Evolutionary conservation across 106 monocot genomes (phyloP).

Genomic region (Alisma plantagoaquatica): DNA sequence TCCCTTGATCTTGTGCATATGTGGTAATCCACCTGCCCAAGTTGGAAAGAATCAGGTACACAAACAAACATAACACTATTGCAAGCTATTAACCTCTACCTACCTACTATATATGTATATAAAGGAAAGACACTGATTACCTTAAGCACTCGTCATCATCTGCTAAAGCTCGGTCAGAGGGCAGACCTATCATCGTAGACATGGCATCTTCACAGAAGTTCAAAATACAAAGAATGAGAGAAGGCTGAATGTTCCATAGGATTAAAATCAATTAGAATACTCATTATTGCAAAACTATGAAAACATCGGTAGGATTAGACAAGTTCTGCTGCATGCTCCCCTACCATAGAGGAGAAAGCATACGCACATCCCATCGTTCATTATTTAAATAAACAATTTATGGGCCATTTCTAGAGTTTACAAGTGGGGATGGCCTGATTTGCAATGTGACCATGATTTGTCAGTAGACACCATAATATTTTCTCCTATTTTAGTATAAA

Average conservation of each 20-base stretch:
- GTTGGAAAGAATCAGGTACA: too few relatives aligned
- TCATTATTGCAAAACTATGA: constrained; percentile 36
- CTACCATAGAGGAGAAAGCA: too few relatives aligned
- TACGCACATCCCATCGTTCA: too few relatives aligned
- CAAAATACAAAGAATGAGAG: too few relatives aligned
- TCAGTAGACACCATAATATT: too few relatives aligned
- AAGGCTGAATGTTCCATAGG: too few relatives aligned
- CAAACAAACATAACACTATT: background rate
- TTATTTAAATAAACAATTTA: too few relatives aligned
- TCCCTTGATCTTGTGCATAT: constrained; percentile 53
- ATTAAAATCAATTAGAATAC: too few relatives aligned
- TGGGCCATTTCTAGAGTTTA: too few relatives aligned
- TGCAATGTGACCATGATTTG: too few relatives aligned
- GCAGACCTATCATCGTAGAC: constrained; percentile 82
- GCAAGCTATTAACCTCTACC: background rate
- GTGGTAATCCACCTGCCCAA: constrained; percentile 68
- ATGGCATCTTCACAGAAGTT: constrained; percentile 54
- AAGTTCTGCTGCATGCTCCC: constrained; percentile 55
- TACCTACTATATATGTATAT: background rate
- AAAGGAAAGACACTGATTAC: constrained; percentile 17
- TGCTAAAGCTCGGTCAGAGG: constrained; percentile 68
- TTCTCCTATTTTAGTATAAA: too few relatives aligned
- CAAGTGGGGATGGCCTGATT: too few relatives aligned
- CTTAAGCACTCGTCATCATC: constrained; percentile 88
- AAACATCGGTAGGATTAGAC: constrained; percentile 51